These are phyloP conservation scores for Eimeria acervulina DNA, from an alignment of 169 alveolate genomes.

Conservation along the genomic window DNA sequence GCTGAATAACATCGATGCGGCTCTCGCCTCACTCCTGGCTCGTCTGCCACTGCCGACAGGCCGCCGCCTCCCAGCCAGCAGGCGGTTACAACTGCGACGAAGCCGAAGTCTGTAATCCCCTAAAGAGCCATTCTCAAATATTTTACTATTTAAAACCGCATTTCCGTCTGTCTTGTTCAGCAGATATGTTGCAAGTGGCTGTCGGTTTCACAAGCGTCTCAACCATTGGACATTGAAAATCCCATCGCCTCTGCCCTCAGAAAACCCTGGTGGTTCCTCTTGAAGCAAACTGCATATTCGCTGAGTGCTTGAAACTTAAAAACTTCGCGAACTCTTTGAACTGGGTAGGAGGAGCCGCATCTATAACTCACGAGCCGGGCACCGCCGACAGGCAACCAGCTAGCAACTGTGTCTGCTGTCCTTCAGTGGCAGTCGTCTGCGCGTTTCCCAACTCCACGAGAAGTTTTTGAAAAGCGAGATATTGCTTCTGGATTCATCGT, in stretches of 20 bases:
- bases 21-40: constrained; percentile 47
- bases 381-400: constrained; percentile 5
- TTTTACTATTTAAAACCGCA: not conserved
- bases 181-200: not conserved
- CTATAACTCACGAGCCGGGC: not conserved
- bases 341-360: not conserved
- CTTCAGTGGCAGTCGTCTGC: not conserved
- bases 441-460: not conserved
- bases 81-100: constrained; percentile 28
- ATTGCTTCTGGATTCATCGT: not conserved
- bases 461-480: not conserved
- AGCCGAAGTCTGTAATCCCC: not conserved
- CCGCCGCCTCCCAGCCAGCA: constrained; percentile 74
- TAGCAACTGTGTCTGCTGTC: not conserved
- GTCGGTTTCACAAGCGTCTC: constrained; percentile 27
- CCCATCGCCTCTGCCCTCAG: constrained; percentile 29
- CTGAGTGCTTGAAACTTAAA: not conserved
- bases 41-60: constrained; percentile 78
- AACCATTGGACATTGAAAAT: constrained; percentile 44
- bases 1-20: constrained; percentile 27
- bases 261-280: not conserved
- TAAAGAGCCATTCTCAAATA: not conserved
- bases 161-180: constrained; percentile 15
- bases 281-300: not conserved
- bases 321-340: not conserved